Conservation (phyloP, 345 rosid genomes). For the Dovyalis caffra region DNA sequence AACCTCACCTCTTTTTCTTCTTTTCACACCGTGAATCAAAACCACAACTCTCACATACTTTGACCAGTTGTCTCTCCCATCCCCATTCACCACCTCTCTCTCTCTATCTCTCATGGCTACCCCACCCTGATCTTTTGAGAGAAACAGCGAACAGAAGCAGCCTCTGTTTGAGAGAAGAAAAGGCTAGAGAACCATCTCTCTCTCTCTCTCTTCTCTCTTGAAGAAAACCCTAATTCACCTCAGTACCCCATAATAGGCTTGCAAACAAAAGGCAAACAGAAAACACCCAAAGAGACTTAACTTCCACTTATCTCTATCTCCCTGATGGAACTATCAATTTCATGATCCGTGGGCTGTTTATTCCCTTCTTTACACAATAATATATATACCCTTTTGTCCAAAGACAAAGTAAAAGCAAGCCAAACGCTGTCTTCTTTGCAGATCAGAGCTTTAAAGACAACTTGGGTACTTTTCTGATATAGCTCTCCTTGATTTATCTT, state of each 20-base stretch:
- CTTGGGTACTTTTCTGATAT: constrained; percentile 37
- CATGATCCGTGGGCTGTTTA: constrained; percentile 26
- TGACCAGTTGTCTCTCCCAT: constrained; percentile 18
- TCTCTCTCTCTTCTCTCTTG: neutral
- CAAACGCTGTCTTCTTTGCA: constrained; percentile 27
- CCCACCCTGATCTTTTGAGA: constrained; percentile 31
- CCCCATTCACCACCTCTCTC: constrained; percentile 6
- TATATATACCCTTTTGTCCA: constrained; percentile 23
- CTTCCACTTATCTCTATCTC: constrained; percentile 6
- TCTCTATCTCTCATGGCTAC: constrained; percentile 4
- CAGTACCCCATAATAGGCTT: constrained; percentile 6
- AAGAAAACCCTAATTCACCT: constrained; percentile 30
- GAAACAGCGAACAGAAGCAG: constrained; percentile 26
- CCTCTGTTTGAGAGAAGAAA: constrained; percentile 18
- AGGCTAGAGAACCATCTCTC: neutral
- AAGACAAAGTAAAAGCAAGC: constrained; percentile 20
- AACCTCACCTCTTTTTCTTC: constrained; percentile 2
- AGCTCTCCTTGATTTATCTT: constrained; percentile 20
- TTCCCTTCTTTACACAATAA: constrained; percentile 13
- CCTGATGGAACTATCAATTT: constrained; percentile 26
- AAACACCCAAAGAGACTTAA: neutral
- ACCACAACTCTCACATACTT: constrained; percentile 27
- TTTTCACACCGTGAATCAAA: constrained; percentile 35
- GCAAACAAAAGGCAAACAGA: constrained; percentile 4
- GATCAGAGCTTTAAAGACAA: constrained; percentile 38